Base-by-base conservation (phyloP, 192 early-diverging fungal species). In the Spizellomyces punctatus region DNA sequence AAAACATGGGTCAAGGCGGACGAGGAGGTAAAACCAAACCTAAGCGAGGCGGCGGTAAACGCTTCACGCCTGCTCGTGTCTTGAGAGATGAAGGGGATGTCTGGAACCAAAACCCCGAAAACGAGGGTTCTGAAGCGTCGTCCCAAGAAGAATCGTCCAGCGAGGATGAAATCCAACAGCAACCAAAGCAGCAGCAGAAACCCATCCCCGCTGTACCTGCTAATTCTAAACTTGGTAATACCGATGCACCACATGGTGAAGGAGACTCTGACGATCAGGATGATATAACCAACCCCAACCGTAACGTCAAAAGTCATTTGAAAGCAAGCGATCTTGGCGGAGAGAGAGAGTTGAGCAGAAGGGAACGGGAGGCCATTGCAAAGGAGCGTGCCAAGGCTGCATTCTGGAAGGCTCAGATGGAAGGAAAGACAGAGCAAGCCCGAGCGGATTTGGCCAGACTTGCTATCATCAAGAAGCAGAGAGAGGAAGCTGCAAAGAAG, bases 11-110 rank as follows among this genome's bases (percentile, higher is more conserved):
- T 36, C 27, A 36, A 19, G 65, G 64, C 6, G 60, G 43, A 6
- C 65, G 43, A 22, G 48, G 66, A 90, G 93, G 89, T 91, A 93
- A 49, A 93, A 93, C 66, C 91, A 93, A 81, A 89, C 83, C 66
- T 91, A 93, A 36, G n/a, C 74, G 75, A 8, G 75, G 75, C 27
- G 75, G 75, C 36, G 61, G 41, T 14, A 52, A 68, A 16, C 49
- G 64, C 44, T 69, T 71, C 60, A 77, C 75, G 8, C 75, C 75
- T 47, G 48, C 71, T 8, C 71, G 75, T 59, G 66, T 73, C 8
- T 63, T 77, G 27, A 27, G 64, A 12, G 75, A 58, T 27, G 47
- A 77, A n/a, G 75, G 63, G 16, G 63, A 62, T 45, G 71, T 55
- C 3, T 60, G 61, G 66, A 60, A 67, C 55, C 64, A 74, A 19